These are phyloP conservation scores for Phytophthora vignae DNA, from an alignment of 352 stramenopile species.

Conservation along the genomic window DNA sequence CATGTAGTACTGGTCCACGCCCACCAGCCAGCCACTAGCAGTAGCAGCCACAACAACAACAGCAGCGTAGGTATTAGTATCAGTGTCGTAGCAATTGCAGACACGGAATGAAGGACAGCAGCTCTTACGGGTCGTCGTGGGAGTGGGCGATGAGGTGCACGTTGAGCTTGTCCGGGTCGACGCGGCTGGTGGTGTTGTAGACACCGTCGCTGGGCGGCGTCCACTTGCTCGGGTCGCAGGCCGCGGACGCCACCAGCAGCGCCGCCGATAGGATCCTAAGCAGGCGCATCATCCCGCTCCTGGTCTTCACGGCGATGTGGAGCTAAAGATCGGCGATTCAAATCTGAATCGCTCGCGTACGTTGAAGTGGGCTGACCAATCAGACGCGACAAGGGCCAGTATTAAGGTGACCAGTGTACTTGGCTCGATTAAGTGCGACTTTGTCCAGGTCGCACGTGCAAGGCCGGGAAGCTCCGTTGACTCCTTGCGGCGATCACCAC, in stretches of 20 bases:
- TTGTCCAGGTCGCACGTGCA: neutral
- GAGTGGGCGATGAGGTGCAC: slow-evolving; percentile 97
- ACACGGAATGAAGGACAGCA: slow-evolving; percentile 3
- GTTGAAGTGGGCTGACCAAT: slow-evolving; percentile 29
- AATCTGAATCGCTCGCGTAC: slow-evolving; percentile 9
- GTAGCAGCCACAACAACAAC: slow-evolving; percentile 18
- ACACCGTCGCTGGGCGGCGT: slow-evolving; percentile 61
- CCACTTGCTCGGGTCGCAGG: slow-evolving; percentile 76
- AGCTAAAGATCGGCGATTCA: no score
- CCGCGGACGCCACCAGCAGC: slow-evolving; percentile 15
- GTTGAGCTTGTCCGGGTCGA: slow-evolving; percentile 89
- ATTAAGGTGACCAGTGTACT: neutral
- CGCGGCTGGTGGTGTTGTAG: slow-evolving; percentile 70
- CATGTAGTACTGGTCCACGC: slow-evolving; percentile 98
- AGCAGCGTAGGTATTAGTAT: neutral
- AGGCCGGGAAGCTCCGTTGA: neutral
- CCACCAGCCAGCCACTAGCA: slow-evolving; percentile 93
- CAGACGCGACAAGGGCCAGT: neutral
- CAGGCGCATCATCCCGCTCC: slow-evolving; percentile 5
- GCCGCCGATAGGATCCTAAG: neutral
- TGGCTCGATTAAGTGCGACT: slow-evolving; percentile 6
- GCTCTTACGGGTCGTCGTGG: slow-evolving; percentile 92
- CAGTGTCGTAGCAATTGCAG: neutral
- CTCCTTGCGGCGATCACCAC: neutral
- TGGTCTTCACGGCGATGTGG: no score